These are phyloP conservation scores for Carallia pectinifolia DNA, from an alignment of 345 rosid species.

Conservation along the genomic window DNA sequence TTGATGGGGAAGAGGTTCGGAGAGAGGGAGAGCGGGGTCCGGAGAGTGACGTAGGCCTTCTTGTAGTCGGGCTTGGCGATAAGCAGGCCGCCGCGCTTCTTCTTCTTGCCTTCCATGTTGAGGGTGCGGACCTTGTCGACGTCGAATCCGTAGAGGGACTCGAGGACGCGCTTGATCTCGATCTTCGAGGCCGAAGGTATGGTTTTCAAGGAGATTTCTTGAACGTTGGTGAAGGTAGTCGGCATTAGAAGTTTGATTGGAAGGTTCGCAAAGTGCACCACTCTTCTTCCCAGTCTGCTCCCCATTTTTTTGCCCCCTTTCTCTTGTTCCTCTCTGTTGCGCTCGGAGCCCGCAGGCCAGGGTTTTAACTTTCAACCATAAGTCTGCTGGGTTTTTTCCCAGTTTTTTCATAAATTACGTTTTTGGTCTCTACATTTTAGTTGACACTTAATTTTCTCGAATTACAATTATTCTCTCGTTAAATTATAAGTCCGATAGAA, in stretches of 20 bases:
- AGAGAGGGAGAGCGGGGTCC: conserved; percentile 61
- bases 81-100: conserved; percentile 73
- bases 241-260: conserved; percentile 86
- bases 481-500: too few species aligned
- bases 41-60: conserved; percentile 78
- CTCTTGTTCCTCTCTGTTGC: too few species aligned
- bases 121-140: conserved; percentile 79
- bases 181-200: conserved; percentile 86
- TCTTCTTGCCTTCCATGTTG: conserved; percentile 96
- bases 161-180: conserved; percentile 95
- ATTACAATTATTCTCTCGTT: too few species aligned
- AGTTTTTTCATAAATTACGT: too few species aligned
- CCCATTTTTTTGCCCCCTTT: conserved; percentile 39
- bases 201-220: conserved; percentile 73
- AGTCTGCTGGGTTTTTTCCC: too few species aligned
- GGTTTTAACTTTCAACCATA: too few species aligned
- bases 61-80: conserved; percentile 85
- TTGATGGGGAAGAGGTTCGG: conserved; percentile 61
- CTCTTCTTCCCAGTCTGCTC: conserved; percentile 73
- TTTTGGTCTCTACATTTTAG: too few species aligned
- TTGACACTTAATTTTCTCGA: too few species aligned
- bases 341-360: too few species aligned
- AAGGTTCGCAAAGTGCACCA: conserved; percentile 75
- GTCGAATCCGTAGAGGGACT: conserved; percentile 84
- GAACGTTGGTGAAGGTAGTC: conserved; percentile 49